Conservation (phyloP, 2,329 filamentous ascomycete genomes). For the Colletotrichum navitas region DNA sequence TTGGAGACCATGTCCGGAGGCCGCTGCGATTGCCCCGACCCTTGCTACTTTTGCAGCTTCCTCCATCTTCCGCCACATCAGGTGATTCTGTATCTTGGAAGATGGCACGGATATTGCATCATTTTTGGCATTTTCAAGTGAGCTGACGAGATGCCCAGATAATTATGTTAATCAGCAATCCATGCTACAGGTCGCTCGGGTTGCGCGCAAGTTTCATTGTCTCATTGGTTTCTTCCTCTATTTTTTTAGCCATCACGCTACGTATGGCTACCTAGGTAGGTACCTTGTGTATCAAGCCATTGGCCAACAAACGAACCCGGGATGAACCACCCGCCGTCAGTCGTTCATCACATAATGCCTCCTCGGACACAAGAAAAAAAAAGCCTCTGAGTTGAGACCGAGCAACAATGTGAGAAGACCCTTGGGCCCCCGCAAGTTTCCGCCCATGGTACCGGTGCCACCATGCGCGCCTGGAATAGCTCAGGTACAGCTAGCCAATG, state of each 20-base stretch:
- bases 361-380: background rate
- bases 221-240: too few relatives aligned
- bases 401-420: background rate
- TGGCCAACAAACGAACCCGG: background rate
- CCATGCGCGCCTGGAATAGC: background rate
- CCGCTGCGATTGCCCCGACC: slow-evolving; percentile 32
- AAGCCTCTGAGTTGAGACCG: background rate
- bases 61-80: slow-evolving; percentile 25
- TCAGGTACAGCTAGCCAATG: slow-evolving; percentile 34
- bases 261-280: background rate
- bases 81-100: slow-evolving; percentile 1
- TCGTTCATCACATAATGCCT: background rate
- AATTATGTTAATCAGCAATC: background rate
- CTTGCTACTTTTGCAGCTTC: slow-evolving; percentile 32
- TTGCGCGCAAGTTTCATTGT: background rate
- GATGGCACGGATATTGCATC: slow-evolving; percentile 2
- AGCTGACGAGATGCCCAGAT: background rate
- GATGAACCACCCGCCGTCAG: background rate
- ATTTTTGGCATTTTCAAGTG: background rate
- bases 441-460: slow-evolving; percentile 6
- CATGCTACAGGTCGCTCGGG: background rate
- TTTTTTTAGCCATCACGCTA: background rate
- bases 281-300: background rate
- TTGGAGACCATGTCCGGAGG: background rate
- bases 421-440: background rate